phyloP scores from a whole-genome alignment of 441 rosid genomes.

The Flueggea neowawraea region DNA sequence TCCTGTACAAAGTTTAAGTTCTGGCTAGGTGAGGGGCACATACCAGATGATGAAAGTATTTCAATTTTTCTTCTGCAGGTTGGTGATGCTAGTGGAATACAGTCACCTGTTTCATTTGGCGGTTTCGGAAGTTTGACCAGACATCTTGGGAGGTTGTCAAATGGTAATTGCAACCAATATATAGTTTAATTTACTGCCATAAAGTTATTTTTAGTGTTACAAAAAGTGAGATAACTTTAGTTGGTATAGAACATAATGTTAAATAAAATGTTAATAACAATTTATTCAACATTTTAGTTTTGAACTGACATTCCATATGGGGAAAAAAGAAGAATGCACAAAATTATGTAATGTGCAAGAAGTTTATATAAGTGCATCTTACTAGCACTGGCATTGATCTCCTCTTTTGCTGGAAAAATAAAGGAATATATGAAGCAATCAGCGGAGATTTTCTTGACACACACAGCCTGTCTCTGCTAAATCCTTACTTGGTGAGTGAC shows the following conservation, averaged over 20 bases:
- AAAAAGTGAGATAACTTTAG: too few relatives aligned
- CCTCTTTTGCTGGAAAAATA: slow-evolving; percentile 11
- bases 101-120: slow-evolving; percentile 99
- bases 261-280: too few relatives aligned
- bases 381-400: not conserved
- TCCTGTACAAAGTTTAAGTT: slow-evolving; percentile 5
- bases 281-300: too few relatives aligned
- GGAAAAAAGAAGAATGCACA: not conserved
- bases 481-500: slow-evolving; percentile 86
- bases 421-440: slow-evolving; percentile 84
- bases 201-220: too few relatives aligned
- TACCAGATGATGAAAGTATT: slow-evolving; percentile 12
- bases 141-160: slow-evolving; percentile 83
- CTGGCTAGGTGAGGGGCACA: slow-evolving; percentile 7
- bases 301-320: too few relatives aligned
- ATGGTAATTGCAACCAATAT: slow-evolving; percentile 38
- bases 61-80: slow-evolving; percentile 49
- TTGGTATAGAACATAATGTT: too few relatives aligned
- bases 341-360: not conserved
- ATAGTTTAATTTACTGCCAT: not conserved
- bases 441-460: slow-evolving; percentile 71
- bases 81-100: slow-evolving; percentile 99
- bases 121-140: slow-evolving; percentile 99
- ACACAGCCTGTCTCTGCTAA: slow-evolving; percentile 74
- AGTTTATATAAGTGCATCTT: not conserved